Percentiles rank a stretch among this genome's conserved stretches.
These are phyloP conservation scores for Talaromyces nanjingensis DNA, from an alignment of 495 filamentous ascomycete genomes.

Conservation along the genomic window DNA sequence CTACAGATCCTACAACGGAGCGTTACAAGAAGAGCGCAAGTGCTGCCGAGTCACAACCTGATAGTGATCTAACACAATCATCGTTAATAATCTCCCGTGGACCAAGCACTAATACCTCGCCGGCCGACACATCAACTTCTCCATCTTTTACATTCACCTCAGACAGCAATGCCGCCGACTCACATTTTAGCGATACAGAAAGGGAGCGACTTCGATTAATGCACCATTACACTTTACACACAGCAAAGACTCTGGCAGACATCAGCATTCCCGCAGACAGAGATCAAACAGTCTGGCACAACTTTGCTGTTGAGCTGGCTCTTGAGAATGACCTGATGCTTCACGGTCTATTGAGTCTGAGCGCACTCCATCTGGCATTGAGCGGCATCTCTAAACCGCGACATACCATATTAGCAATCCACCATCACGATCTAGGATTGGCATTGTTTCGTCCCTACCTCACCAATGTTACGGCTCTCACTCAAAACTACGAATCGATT, in stretches of 20 bases:
- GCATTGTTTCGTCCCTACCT: slow-evolving; percentile 37
- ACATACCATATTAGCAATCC: slow-evolving; percentile 34
- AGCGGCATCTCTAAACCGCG: slow-evolving; percentile 10
- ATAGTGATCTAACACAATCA: background rate
- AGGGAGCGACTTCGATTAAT: background rate
- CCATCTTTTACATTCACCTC: background rate
- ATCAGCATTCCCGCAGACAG: background rate
- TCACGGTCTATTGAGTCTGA: slow-evolving; percentile 45
- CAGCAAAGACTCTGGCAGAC: background rate
- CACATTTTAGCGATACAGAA: background rate
- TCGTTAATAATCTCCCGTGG: background rate
- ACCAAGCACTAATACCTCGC: background rate
- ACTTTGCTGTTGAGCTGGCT: slow-evolving; percentile 35
- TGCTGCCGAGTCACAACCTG: background rate
- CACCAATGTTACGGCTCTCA: slow-evolving; percentile 27
- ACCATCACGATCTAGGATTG: slow-evolving; percentile 42
- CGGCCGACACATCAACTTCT: background rate
- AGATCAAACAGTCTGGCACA: slow-evolving; percentile 30
- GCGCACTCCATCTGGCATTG: slow-evolving; percentile 38
- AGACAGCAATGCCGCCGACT: background rate
- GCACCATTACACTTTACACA: slow-evolving; percentile 6
- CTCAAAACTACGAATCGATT: slow-evolving; percentile 40
- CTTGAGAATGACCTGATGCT: slow-evolving; percentile 42
- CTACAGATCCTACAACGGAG: background rate
- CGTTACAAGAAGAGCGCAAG: background rate